These are phyloP conservation scores for Spizellomyces sp. DNA, from an alignment of 192 early-diverging fungal genomes.

Conservation along the genomic window DNA sequence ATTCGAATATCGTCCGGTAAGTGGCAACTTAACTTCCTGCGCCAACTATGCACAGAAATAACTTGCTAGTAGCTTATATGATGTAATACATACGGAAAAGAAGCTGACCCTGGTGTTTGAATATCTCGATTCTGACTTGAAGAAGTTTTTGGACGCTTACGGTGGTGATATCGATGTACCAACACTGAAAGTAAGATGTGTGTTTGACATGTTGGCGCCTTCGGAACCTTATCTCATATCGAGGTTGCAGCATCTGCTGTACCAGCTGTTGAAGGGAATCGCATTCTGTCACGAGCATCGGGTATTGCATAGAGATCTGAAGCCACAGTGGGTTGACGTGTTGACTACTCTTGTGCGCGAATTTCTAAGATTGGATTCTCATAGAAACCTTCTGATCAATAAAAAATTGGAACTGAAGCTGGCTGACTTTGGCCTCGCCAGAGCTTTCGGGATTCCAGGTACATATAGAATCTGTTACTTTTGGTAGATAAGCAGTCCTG, in stretches of 20 bases:
- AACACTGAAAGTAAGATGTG: constrained; percentile 74
- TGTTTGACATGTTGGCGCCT: constrained; percentile 18
- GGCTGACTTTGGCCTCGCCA: constrained; percentile 92
- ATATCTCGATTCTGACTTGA: constrained; percentile 96
- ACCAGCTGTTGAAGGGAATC: constrained; percentile 93
- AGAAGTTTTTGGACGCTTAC: constrained; percentile 92
- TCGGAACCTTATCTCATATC: constrained; percentile 14
- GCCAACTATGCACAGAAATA: constrained; percentile 86
- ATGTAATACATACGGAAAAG: constrained; percentile 97
- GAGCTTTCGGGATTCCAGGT: constrained; percentile 95
- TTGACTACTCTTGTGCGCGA: constrained; percentile 55
- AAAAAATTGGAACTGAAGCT: constrained; percentile 66
- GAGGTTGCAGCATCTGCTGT: constrained; percentile 79
- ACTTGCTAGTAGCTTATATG: constrained; percentile 72
- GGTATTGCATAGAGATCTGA: constrained; percentile 85
- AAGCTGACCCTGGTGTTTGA: constrained; percentile 98
- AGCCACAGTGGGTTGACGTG: constrained; percentile 61
- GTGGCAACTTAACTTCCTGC: constrained; percentile 85
- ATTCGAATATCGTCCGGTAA: constrained; percentile 62
- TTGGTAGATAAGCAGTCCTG: not conserved
- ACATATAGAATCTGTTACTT: constrained; percentile 8
- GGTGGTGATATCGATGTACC: constrained; percentile 47
- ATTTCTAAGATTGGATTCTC: constrained; percentile 67
- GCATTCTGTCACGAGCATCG: constrained; percentile 95
- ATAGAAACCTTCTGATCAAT: constrained; percentile 92